Evolutionary conservation across 2,329 filamentous ascomycete species (phyloP), one percentile per base, ranked within the genome.

Genomic region (Penicillium sp.): DNA sequence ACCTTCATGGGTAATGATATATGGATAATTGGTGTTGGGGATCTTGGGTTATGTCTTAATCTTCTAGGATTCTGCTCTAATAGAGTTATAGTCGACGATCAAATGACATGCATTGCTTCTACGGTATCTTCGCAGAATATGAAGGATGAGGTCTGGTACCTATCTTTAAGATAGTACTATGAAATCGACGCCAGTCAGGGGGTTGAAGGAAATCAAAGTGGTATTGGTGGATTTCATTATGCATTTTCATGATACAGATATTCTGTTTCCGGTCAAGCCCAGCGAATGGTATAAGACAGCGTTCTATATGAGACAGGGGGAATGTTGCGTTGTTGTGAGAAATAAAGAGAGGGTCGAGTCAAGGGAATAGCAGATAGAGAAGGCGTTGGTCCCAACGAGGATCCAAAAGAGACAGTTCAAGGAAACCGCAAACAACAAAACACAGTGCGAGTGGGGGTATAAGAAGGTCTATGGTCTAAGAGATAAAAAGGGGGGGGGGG

Each of bases 391-490:
- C 39, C 41, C 4, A 18, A 41, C 25, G 22, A 14, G 25, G 37
- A 30, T 35, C 43, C 29, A 36, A 27, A 25, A 30, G 6, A 28
- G 14, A 14, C 13, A 45, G 3, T 9, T 2, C 28, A 39, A 30
- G 38, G 41, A 46, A 52, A 50, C 18, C 11, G 27, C 42, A 38
- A 54, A 38, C 13, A 36, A 44, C 25, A 42, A 39, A 19, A 36
- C 42, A 39, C 42, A 46, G 50, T 55, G 53, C 49, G 53, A 45
- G 44, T 44, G 47, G 55, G 56, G 58, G 58, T 60, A 60, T 60
- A 60, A 58, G 18, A 43, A 33, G 38, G 11, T 61, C 59, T 61
- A 61, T 59, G 54, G 41, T 60, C 58, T 60, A 61, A 41, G 48
- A 40, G 22, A 46, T 29, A 44, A 33, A 28, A 48, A 50, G 39